phyloP scores from a whole-genome alignment of 805 yeast species.

The Yarrowia bubula region DNA sequence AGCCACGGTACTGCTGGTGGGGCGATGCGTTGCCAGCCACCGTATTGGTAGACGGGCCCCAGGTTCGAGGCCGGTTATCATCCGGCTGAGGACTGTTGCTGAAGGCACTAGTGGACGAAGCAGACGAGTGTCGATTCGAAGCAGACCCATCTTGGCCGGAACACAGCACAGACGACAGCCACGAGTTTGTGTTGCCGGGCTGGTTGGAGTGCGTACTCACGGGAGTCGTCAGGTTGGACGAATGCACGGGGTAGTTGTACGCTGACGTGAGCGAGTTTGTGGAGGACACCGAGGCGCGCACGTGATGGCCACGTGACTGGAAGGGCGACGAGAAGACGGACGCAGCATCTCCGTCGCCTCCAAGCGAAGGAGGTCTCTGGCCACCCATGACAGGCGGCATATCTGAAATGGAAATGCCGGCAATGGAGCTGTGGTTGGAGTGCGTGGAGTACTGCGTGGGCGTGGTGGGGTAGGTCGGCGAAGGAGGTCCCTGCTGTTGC shows the following conservation, averaged over 20 bases:
- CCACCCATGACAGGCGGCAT: conserved; percentile 18
- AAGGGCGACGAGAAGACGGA: conserved; percentile 12
- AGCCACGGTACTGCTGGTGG: conserved; percentile 27
- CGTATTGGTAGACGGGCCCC: conserved; percentile 36
- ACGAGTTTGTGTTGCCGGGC: conserved; percentile 31
- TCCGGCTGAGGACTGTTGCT: conserved; percentile 27
- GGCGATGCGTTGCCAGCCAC: neutral
- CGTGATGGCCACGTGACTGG: conserved; percentile 15
- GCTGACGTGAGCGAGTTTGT: conserved; percentile 21
- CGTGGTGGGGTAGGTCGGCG: conserved; percentile 4
- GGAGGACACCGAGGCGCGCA: conserved; percentile 20
- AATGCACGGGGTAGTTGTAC: conserved; percentile 21
- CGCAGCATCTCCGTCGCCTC: conserved; percentile 14
- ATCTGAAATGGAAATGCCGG: conserved; percentile 16
- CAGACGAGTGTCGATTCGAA: conserved; percentile 17
- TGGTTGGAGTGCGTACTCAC: conserved; percentile 20
- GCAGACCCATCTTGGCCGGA: conserved; percentile 13
- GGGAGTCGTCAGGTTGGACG: conserved; percentile 26
- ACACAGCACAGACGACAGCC: conserved; percentile 34
- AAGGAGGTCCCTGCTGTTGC: conserved; percentile 19
- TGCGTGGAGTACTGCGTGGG: conserved; percentile 28
- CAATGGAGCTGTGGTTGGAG: conserved; percentile 15
- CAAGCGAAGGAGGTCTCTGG: conserved; percentile 12
- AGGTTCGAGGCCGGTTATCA: conserved; percentile 37
- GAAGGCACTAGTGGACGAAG: conserved; percentile 14